Evolutionary conservation across 2,329 filamentous ascomycete species (phyloP).

Genomic region (Ceratocystis harringtonii): DNA sequence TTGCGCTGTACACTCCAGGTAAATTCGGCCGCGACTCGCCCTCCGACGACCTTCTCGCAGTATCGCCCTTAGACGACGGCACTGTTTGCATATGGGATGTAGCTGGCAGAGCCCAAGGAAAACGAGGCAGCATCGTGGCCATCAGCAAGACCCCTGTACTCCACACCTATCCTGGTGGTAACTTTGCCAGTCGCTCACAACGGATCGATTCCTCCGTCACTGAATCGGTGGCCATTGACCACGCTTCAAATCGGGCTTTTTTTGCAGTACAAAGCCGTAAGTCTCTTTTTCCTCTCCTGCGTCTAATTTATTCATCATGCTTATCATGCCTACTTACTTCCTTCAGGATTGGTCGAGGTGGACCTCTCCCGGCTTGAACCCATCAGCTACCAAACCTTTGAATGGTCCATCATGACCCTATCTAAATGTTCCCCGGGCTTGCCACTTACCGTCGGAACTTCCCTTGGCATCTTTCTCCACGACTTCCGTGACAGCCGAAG

Average conservation of each 20-base stretch:
- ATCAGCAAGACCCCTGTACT: slow-evolving; percentile 54
- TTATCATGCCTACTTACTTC: not conserved
- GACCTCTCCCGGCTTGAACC: slow-evolving; percentile 61
- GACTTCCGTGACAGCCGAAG: slow-evolving; percentile 45
- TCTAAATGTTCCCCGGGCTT: slow-evolving; percentile 51
- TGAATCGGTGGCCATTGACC: slow-evolving; percentile 73
- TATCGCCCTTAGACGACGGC: slow-evolving; percentile 69
- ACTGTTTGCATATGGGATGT: slow-evolving; percentile 80
- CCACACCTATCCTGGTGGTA: slow-evolving; percentile 1
- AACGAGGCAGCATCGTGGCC: slow-evolving; percentile 47
- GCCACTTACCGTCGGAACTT: slow-evolving; percentile 73
- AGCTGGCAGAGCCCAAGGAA: slow-evolving; percentile 35
- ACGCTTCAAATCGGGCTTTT: slow-evolving; percentile 50
- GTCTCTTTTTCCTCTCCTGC: slow-evolving; percentile 21
- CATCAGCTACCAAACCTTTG: slow-evolving; percentile 55
- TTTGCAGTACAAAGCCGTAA: slow-evolving; percentile 61
- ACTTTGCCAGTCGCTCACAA: slow-evolving; percentile 9
- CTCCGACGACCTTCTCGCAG: slow-evolving; percentile 36
- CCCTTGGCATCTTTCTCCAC: slow-evolving; percentile 64
- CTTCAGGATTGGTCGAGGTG: slow-evolving; percentile 54
- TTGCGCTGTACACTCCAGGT: slow-evolving; percentile 45
- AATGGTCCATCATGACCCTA: slow-evolving; percentile 69
- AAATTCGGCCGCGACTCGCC: slow-evolving; percentile 33
- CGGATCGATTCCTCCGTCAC: slow-evolving; percentile 51
- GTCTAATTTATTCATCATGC: not conserved